These are phyloP conservation scores for barrel medic (Medicago truncatula) DNA, from an alignment of 306 rosid species.

Conservation along the genomic window DNA sequence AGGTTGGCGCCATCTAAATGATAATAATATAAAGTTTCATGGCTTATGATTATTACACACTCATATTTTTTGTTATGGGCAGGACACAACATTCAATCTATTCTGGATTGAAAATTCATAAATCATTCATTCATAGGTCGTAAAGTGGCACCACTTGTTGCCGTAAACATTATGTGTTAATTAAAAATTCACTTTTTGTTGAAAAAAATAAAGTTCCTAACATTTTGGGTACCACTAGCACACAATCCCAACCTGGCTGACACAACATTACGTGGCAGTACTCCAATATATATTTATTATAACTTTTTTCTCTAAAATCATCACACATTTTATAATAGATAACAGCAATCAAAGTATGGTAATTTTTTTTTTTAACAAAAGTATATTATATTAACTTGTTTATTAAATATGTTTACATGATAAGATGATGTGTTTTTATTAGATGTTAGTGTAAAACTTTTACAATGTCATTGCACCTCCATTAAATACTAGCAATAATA, in stretches of 20 bases:
- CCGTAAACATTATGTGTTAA: background rate
- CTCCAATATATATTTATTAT: background rate
- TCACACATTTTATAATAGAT: background rate
- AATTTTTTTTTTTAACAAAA: no score
- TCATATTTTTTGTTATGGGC: background rate
- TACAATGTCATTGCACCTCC: no score
- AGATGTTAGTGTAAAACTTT: no score
- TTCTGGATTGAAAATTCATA: background rate
- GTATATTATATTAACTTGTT: no score
- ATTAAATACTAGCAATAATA: no score
- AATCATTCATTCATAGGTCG: background rate
- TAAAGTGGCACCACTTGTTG: conserved; percentile 10
- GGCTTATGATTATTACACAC: background rate
- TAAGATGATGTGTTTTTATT: no score
- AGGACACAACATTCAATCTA: background rate
- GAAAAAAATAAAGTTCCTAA: background rate
- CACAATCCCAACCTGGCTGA: background rate
- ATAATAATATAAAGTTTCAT: background rate
- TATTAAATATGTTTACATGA: no score
- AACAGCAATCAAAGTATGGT: background rate
- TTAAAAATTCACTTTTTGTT: background rate
- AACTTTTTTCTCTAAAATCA: background rate
- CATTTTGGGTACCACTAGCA: background rate
- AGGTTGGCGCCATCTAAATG: background rate
- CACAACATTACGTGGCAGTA: background rate